Evolutionary conservation across 176 grass and related monocot species (phyloP).

Genomic region (Chrysopogon serrulatus): DNA sequence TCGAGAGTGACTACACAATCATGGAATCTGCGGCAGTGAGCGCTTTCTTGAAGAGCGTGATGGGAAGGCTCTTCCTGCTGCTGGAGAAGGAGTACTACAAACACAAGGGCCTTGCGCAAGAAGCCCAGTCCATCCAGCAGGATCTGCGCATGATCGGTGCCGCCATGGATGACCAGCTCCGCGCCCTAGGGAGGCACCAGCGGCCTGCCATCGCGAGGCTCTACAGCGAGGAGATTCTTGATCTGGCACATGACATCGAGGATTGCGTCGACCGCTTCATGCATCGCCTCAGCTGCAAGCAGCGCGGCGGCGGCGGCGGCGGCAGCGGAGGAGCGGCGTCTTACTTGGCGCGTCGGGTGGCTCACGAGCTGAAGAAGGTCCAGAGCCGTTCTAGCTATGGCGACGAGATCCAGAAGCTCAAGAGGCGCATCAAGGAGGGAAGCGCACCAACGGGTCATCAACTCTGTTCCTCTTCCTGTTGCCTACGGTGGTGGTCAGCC

Average conservation of each 20-base stretch:
- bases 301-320: not conserved
- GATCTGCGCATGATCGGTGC: conserved; percentile 36
- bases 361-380: conserved; percentile 21
- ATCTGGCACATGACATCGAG: conserved; percentile 28
- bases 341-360: not conserved
- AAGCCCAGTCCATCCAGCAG: conserved; percentile 4
- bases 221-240: conserved; percentile 16
- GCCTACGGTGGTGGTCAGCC: too few relatives aligned
- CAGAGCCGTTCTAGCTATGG: not conserved
- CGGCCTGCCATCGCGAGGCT: not conserved
- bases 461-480: not conserved
- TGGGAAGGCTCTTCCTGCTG: conserved; percentile 24
- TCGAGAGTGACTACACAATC: too few relatives aligned
- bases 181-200: not conserved
- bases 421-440: not conserved
- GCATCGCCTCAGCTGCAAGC: conserved; percentile 28
- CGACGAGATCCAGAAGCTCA: conserved; percentile 28
- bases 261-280: conserved; percentile 34
- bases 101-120: conserved; percentile 4
- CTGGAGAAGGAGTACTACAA: conserved; percentile 40
- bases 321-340: not conserved
- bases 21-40: conserved; percentile 35
- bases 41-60: conserved; percentile 21
- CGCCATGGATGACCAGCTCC: conserved; percentile 30
- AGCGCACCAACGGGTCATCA: not conserved